Percentiles rank a stretch among this genome's conserved stretches.
These are phyloP conservation scores for Elaeis guineensis DNA, from an alignment of 176 grass and related monocot genomes.

Conservation along the genomic window DNA sequence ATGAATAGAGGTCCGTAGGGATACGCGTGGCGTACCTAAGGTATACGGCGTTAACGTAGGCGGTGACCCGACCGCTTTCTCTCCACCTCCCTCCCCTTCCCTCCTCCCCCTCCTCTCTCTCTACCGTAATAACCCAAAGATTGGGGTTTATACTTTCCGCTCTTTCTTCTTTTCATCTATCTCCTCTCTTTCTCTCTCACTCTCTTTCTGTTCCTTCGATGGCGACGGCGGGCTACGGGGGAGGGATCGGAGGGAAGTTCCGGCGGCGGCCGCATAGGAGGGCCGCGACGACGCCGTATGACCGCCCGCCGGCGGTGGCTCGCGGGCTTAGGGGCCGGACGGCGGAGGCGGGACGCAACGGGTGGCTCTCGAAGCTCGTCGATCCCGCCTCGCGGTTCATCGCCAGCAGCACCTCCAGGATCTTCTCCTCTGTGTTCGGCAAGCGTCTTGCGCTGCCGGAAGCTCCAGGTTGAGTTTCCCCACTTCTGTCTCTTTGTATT, in stretches of 20 bases:
- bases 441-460: constrained; percentile 29
- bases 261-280: constrained; percentile 32
- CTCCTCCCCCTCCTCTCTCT: no score
- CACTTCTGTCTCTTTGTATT: background rate
- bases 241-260: constrained; percentile 72
- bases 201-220: no score
- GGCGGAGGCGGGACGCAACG: constrained; percentile 8
- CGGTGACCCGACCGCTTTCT: no score
- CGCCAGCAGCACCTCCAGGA: constrained; percentile 54
- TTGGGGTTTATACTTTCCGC: no score
- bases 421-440: constrained; percentile 77
- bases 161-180: no score
- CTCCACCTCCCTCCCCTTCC: no score
- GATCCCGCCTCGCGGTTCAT: constrained; percentile 81
- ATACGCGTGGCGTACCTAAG: no score
- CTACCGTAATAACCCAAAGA: no score
- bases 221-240: background rate
- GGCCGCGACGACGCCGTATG: constrained; percentile 53
- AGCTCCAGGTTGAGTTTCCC: constrained; percentile 21
- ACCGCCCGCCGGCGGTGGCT: constrained; percentile 32
- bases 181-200: no score
- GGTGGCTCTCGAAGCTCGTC: constrained; percentile 73
- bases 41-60: no score
- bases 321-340: constrained; percentile 17
- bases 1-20: no score